Percentiles rank a stretch among this genome's conserved stretches.
Evolutionary conservation across 345 rosid species (phyloP).

Genomic region (Lenwebbia sp.): DNA sequence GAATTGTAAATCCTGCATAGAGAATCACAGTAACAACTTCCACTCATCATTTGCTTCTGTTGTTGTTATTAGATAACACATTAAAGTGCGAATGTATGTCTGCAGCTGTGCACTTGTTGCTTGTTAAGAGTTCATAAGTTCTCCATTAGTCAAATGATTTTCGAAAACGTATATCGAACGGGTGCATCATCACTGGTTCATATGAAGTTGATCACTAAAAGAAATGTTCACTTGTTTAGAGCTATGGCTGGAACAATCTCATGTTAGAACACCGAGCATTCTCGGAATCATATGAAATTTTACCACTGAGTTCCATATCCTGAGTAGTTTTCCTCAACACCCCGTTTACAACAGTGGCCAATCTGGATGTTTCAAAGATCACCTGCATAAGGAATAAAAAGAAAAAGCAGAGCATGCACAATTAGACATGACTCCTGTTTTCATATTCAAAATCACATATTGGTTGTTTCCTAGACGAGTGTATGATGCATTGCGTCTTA

Average conservation of each 20-base stretch:
- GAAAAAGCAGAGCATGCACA: not conserved
- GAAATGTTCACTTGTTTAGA: not conserved
- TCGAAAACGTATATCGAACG: not conserved
- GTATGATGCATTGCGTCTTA: conserved; percentile 14
- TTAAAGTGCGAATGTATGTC: not conserved
- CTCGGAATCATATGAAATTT: not conserved
- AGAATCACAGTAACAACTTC: not conserved
- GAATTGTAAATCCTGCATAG: conserved; percentile 29
- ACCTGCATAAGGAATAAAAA: conserved; percentile 23
- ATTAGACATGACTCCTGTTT: not conserved
- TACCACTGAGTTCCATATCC: conserved; percentile 60
- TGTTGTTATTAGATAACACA: not conserved
- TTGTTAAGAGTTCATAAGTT: not conserved
- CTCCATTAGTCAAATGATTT: not conserved
- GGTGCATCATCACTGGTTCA: not conserved
- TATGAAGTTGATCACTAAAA: not conserved
- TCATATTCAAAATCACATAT: not conserved
- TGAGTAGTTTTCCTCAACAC: conserved; percentile 66
- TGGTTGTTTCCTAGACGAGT: not conserved
- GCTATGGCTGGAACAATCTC: not conserved
- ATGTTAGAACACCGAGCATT: not conserved
- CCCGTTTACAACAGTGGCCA: conserved; percentile 76
- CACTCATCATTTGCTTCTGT: not conserved
- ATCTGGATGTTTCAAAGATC: conserved; percentile 65
- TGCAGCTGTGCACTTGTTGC: not conserved